These are phyloP conservation scores for Auxenochlorella pyrenoidosa DNA, from an alignment of 139 green algal species.

Conservation along the genomic window DNA sequence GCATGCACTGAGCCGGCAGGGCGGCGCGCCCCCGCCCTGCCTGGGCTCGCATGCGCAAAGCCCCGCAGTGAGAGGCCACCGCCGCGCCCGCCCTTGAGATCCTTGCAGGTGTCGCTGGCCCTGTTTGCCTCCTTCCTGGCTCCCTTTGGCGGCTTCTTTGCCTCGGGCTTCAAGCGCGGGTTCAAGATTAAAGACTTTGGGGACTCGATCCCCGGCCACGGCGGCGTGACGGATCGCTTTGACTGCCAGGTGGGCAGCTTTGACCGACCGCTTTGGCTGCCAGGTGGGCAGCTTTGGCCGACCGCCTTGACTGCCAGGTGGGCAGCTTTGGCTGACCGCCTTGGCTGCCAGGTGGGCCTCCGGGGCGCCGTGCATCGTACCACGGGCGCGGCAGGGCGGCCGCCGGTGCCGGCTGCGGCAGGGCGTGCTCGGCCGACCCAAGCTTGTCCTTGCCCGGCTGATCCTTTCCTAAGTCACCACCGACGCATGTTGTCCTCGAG, in stretches of 20 bases:
- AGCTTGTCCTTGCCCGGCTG: no score
- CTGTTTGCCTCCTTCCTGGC: constrained; percentile 95
- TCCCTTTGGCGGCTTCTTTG: constrained; percentile 99
- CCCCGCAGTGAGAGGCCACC: no score
- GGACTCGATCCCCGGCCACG: constrained; percentile 97
- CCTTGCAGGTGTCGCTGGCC: constrained; percentile 70
- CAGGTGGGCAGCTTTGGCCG: constrained; percentile 67
- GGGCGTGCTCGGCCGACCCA: no score
- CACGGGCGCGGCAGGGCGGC: no score
- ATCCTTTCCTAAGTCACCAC: no score
- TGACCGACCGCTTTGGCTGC: constrained; percentile 99
- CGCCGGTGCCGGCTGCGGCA: no score
- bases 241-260: constrained; percentile 97
- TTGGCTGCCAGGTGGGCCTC: constrained; percentile 65
- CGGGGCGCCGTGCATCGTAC: no score
- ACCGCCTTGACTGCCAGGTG: constrained; percentile 59
- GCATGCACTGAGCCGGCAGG: no score
- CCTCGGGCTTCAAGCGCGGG: constrained; percentile 97
- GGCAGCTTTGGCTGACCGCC: neutral
- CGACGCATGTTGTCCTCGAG: no score
- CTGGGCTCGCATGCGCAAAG: no score
- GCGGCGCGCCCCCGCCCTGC: no score
- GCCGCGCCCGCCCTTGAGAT: neutral
- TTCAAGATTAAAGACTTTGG: constrained; percentile 99
- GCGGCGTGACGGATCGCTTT: constrained; percentile 97